A percentile compares a stretch with the other conserved stretches of the same genome.
Evolutionary conservation across 73 alveolate genomes (phyloP).

Genomic region (Paramecium sonneborni): DNA sequence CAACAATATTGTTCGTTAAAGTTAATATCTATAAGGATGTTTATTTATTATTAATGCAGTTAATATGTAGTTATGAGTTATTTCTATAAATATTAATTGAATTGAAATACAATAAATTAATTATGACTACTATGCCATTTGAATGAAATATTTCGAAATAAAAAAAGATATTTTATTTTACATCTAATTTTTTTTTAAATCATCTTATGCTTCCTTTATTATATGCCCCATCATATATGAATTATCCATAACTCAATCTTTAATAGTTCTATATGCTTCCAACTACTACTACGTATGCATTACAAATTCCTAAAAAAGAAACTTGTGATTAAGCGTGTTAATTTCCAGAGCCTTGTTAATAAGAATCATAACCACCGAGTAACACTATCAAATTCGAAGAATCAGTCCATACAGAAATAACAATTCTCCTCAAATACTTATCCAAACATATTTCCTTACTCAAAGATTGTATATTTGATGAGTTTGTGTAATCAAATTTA

Average conservation of each 20-base stretch:
- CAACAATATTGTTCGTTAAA: too few relatives aligned
- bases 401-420: neutral
- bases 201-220: constrained; percentile 55
- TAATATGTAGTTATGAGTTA: neutral
- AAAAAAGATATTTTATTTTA: constrained; percentile 3
- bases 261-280: constrained; percentile 24
- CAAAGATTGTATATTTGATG: constrained; percentile 10
- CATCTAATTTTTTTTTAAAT: constrained; percentile 46
- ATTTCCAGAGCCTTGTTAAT: constrained; percentile 32
- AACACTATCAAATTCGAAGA: neutral
- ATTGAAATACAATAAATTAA: neutral
- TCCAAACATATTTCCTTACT: constrained; percentile 34
- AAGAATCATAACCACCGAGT: neutral
- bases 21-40: neutral
- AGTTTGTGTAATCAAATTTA: neutral
- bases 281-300: neutral
- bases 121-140: neutral
- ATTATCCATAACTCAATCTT: constrained; percentile 49
- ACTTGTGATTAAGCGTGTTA: constrained; percentile 42
- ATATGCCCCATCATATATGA: constrained; percentile 17
- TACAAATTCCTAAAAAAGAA: neutral
- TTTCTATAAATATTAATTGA: neutral
- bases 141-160: neutral
- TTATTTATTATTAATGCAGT: neutral
- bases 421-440: neutral